Evolutionary conservation across 2,329 filamentous ascomycete genomes (phyloP).

Genomic region (Fusarium xylarioides): DNA sequence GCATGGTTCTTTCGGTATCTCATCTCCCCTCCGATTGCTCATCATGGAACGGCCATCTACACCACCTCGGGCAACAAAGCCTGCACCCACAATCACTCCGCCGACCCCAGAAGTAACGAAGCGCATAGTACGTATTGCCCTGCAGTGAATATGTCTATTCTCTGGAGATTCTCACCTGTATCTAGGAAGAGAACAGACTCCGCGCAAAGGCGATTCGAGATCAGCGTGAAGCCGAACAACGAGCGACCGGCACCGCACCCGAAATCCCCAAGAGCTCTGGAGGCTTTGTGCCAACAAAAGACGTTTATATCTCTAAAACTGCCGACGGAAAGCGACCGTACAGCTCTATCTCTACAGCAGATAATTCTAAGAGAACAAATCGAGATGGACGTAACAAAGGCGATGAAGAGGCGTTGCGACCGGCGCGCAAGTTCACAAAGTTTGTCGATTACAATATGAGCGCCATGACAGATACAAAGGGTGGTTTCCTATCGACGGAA

Average conservation of each 20-base stretch:
- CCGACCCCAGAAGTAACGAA: slow-evolving; percentile 64
- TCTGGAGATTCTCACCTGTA: background rate
- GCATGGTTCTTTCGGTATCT: background rate
- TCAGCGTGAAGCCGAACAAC: slow-evolving; percentile 72
- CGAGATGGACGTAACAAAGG: slow-evolving; percentile 71
- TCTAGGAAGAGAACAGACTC: slow-evolving; percentile 84
- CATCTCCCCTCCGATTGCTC: background rate
- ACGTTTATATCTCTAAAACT: slow-evolving; percentile 63
- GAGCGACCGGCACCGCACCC: slow-evolving; percentile 54
- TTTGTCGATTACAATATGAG: slow-evolving; percentile 98
- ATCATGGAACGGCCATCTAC: slow-evolving; percentile 60
- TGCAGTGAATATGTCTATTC: accelerated
- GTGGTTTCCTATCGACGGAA: slow-evolving; percentile 88
- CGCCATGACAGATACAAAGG: slow-evolving; percentile 97
- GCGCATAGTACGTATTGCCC: slow-evolving; percentile 58
- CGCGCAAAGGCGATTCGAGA: slow-evolving; percentile 88
- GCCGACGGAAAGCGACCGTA: slow-evolving; percentile 73
- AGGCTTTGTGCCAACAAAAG: slow-evolving; percentile 75
- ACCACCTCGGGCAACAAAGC: slow-evolving; percentile 51
- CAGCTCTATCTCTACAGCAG: slow-evolving; percentile 64
- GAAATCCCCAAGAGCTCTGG: slow-evolving; percentile 63
- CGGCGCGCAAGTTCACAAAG: slow-evolving; percentile 88
- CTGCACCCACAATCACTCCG: slow-evolving; percentile 52
- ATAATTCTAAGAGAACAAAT: slow-evolving; percentile 63
- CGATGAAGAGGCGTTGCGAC: slow-evolving; percentile 67